phyloP scores from a whole-genome alignment of 805 yeast species.

The Hanseniaspora singularis region DNA sequence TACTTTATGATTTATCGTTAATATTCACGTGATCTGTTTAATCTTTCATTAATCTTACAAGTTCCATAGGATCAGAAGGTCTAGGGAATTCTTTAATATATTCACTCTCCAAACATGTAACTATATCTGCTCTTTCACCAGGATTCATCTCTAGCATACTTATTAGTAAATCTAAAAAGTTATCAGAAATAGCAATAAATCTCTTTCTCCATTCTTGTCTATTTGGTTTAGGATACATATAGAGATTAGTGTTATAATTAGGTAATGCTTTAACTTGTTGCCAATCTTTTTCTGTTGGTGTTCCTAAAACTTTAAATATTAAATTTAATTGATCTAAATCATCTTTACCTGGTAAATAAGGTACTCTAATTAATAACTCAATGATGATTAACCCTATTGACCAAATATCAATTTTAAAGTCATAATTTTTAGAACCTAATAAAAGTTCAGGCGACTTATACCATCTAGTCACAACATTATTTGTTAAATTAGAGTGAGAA shows the following conservation, averaged over 20 bases:
- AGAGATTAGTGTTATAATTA: slow-evolving; percentile 50
- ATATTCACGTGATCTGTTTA: no score
- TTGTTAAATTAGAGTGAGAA: slow-evolving; percentile 42
- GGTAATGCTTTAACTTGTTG: slow-evolving; percentile 77
- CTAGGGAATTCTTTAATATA: slow-evolving; percentile 65
- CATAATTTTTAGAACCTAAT: slow-evolving; percentile 79
- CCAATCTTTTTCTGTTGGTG: slow-evolving; percentile 89
- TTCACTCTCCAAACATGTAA: slow-evolving; percentile 48
- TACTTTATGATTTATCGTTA: no score
- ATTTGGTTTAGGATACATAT: slow-evolving; percentile 73
- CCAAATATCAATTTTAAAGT: slow-evolving; percentile 88
- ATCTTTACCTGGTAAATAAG: slow-evolving; percentile 85
- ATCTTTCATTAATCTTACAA: slow-evolving; percentile 12
- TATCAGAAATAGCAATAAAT: slow-evolving; percentile 82
- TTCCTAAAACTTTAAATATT: slow-evolving; percentile 91
- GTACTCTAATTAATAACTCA: slow-evolving; percentile 86
- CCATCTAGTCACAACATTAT: slow-evolving; percentile 96
- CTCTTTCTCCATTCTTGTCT: slow-evolving; percentile 67
- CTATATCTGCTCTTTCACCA: slow-evolving; percentile 52
- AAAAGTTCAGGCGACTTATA: slow-evolving; percentile 91
- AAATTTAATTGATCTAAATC: slow-evolving; percentile 83
- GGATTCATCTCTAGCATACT: slow-evolving; percentile 72
- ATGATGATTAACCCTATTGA: slow-evolving; percentile 94
- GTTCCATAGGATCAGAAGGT: slow-evolving; percentile 48
- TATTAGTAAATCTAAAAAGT: slow-evolving; percentile 63